phyloP scores from a whole-genome alignment of 148 eudicot genomes.

The Gaultheria prostrata region DNA sequence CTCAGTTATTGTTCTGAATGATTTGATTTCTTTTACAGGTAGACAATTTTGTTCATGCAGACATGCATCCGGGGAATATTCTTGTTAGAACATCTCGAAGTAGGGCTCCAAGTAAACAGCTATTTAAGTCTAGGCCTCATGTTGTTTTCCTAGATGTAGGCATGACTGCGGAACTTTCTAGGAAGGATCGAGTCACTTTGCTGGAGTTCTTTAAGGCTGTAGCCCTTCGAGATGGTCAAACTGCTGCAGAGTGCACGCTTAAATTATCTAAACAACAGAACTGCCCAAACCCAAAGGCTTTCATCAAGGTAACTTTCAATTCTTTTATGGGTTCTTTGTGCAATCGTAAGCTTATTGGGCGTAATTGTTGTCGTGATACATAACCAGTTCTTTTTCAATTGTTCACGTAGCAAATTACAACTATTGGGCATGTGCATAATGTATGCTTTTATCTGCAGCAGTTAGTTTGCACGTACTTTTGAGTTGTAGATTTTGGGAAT shows the following conservation, averaged over 20 bases:
- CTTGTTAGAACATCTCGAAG: slow-evolving; percentile 53
- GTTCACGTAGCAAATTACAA: background rate
- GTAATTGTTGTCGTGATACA: background rate
- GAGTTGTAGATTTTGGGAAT: background rate
- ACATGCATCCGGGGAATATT: slow-evolving; percentile 97
- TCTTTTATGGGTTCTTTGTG: background rate
- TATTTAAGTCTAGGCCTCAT: slow-evolving; percentile 67
- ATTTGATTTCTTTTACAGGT: slow-evolving; percentile 48
- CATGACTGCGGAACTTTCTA: slow-evolving; percentile 89
- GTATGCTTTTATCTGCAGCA: slow-evolving; percentile 4
- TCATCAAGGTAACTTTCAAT: slow-evolving; percentile 47
- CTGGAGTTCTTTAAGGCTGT: slow-evolving; percentile 84
- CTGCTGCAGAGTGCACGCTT: slow-evolving; percentile 74
- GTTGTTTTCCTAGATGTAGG: slow-evolving; percentile 88
- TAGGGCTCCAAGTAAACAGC: slow-evolving; percentile 35
- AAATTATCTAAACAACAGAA: slow-evolving; percentile 62
- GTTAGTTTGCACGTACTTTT: background rate
- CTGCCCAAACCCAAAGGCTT: slow-evolving; percentile 72
- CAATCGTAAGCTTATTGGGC: background rate
- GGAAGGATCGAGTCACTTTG: slow-evolving; percentile 51
- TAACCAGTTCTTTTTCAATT: background rate
- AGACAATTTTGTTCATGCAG: slow-evolving; percentile 90
- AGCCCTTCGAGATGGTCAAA: slow-evolving; percentile 68
- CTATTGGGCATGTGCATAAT: background rate
- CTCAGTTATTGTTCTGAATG: background rate